A percentile compares a stretch with the other conserved stretches of the same genome.
These are phyloP conservation scores for Castanea crenata DNA, from an alignment of 306 rosid species.

Conservation along the genomic window DNA sequence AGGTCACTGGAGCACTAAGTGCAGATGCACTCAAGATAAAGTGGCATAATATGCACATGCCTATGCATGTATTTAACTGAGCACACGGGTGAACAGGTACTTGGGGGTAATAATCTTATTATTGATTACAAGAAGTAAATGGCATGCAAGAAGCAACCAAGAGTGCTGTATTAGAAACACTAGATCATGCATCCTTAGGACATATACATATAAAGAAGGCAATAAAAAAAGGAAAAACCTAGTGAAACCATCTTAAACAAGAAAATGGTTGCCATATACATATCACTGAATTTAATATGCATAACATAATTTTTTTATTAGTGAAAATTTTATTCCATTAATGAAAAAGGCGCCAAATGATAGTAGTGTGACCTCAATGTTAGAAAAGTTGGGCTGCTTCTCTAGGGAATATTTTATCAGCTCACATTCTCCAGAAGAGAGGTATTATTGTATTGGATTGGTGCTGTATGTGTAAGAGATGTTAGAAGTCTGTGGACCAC, in stretches of 20 bases:
- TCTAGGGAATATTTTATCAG: background rate
- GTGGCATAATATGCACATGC: background rate
- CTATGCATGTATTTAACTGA: constrained; percentile 1
- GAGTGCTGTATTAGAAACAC: background rate
- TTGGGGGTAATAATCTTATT: background rate
- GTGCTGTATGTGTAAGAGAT: too few relatives aligned
- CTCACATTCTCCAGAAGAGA: background rate
- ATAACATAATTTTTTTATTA: background rate
- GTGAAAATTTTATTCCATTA: background rate
- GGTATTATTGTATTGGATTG: too few relatives aligned
- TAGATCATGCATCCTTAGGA: background rate
- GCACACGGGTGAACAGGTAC: background rate
- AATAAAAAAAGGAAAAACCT: background rate
- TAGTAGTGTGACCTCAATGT: background rate
- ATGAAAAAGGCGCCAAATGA: background rate
- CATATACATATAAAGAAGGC: background rate
- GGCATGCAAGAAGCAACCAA: background rate
- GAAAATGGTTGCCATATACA: background rate
- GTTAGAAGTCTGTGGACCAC: too few relatives aligned
- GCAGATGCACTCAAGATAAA: constrained; percentile 4
- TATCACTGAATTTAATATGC: background rate
- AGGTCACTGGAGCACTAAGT: constrained; percentile 12
- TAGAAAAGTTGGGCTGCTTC: background rate
- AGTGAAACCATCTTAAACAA: background rate
- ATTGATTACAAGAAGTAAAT: background rate